Conservation (phyloP, 1,139 yeast species). For the Protomyces pachydermus region DNA sequence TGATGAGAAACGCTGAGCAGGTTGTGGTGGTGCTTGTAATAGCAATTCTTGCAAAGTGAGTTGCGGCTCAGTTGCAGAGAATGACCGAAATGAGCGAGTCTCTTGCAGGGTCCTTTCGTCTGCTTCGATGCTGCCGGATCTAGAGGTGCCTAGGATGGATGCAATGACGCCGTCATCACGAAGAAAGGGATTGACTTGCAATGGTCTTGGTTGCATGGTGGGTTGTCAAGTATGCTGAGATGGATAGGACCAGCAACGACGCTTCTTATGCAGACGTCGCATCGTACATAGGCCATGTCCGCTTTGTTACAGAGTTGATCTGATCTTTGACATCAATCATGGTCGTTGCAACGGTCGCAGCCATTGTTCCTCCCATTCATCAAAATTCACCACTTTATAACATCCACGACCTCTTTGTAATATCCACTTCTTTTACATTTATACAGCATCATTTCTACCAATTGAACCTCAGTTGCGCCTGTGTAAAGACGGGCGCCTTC, state of each 20-base stretch:
- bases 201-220: neutral
- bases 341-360: neutral
- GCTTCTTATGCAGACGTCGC: neutral
- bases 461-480: slow-evolving; percentile 22
- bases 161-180: neutral
- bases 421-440: neutral
- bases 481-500: slow-evolving; percentile 68
- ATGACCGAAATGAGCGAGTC: neutral
- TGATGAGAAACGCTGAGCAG: neutral
- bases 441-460: slow-evolving; percentile 3
- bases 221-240: no score
- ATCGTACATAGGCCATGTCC: neutral
- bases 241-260: neutral
- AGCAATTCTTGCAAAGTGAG: neutral
- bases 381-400: neutral
- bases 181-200: neutral
- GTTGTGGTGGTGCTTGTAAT: neutral
- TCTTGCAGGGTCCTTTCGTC: neutral
- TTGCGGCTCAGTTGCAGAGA: neutral
- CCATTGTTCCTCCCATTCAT: neutral
- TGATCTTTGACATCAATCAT: neutral
- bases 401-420: neutral
- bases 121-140: neutral
- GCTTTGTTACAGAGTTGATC: neutral
- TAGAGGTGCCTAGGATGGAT: neutral